Conservation (phyloP, 2,329 filamentous ascomycete species). For the Verticillium zaregamsianum region DNA sequence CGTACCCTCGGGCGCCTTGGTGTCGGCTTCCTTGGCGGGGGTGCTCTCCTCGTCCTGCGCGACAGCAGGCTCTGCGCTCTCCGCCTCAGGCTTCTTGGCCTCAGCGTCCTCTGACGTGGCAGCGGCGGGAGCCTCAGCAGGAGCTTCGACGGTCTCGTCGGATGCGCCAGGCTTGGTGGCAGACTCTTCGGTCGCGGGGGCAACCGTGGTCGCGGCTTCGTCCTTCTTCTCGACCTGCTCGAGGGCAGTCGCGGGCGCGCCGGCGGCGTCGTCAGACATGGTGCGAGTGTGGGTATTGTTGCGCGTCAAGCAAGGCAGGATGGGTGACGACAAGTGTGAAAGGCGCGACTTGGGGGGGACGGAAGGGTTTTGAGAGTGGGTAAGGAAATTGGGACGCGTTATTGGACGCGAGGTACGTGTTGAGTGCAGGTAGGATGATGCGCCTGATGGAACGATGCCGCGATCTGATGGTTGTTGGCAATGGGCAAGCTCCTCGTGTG, state of each 20-base stretch:
- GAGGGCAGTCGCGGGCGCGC: slow-evolving; percentile 8
- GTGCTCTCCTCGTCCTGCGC: slow-evolving; percentile 16
- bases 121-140: slow-evolving; percentile 16
- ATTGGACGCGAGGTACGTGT: not conserved
- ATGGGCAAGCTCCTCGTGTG: not conserved
- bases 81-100: slow-evolving; percentile 17
- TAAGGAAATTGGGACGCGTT: not conserved
- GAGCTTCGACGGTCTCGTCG: slow-evolving; percentile 16
- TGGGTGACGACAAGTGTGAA: not conserved
- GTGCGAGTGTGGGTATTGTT: slow-evolving; percentile 12
- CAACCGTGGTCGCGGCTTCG: slow-evolving; percentile 26
- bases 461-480: not conserved
- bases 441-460: not conserved
- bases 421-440: not conserved
- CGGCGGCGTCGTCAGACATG: slow-evolving; percentile 34
- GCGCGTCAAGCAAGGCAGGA: slow-evolving; percentile 3
- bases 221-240: slow-evolving; percentile 23
- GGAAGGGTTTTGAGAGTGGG: not conserved
- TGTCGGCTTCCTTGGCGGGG: slow-evolving; percentile 19
- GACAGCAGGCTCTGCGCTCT: slow-evolving; percentile 18
- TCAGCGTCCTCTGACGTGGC: slow-evolving; percentile 9
- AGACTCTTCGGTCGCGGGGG: slow-evolving; percentile 21
- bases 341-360: not conserved
- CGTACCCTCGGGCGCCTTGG: slow-evolving; percentile 27
- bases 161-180: slow-evolving; percentile 10